These are phyloP conservation scores for Exidia glandulosa DNA, from an alignment of 768 basidiomycete species.

Conservation along the genomic window DNA sequence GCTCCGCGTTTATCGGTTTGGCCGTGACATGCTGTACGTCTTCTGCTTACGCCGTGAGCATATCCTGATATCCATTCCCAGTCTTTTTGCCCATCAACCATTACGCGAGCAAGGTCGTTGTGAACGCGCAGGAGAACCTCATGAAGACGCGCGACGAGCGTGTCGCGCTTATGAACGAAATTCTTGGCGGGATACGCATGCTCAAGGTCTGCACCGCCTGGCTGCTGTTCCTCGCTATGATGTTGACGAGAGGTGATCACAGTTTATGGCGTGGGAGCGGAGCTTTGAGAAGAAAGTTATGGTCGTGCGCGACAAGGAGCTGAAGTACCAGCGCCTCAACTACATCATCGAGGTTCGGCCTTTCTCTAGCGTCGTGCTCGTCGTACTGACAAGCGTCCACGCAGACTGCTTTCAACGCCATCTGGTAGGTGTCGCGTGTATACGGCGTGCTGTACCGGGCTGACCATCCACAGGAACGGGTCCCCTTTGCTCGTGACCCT, in stretches of 20 bases:
- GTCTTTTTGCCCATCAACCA: conserved; percentile 67
- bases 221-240: background rate
- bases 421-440: conserved; percentile 30
- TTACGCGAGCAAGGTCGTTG: conserved; percentile 68
- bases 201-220: conserved; percentile 42
- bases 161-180: conserved; percentile 88
- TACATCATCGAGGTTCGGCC: conserved; percentile 66
- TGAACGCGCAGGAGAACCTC: conserved; percentile 67
- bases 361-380: background rate
- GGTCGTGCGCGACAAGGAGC: conserved; percentile 65
- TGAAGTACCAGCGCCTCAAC: conserved; percentile 76
- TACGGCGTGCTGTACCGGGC: background rate
- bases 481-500: conserved; percentile 42
- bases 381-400: background rate
- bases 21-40: conserved; percentile 19
- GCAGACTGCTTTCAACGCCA: conserved; percentile 35
- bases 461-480: conserved; percentile 19
- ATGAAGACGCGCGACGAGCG: conserved; percentile 91
- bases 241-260: background rate
- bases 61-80: conserved; percentile 5
- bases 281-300: conserved; percentile 71
- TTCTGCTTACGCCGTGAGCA: conserved; percentile 11
- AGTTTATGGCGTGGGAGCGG: conserved; percentile 95
- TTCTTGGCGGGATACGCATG: conserved; percentile 84
- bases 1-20: conserved; percentile 11